Evolutionary conservation across 305 asterid genomes (phyloP).

Genomic region (Plantago coronopus): DNA sequence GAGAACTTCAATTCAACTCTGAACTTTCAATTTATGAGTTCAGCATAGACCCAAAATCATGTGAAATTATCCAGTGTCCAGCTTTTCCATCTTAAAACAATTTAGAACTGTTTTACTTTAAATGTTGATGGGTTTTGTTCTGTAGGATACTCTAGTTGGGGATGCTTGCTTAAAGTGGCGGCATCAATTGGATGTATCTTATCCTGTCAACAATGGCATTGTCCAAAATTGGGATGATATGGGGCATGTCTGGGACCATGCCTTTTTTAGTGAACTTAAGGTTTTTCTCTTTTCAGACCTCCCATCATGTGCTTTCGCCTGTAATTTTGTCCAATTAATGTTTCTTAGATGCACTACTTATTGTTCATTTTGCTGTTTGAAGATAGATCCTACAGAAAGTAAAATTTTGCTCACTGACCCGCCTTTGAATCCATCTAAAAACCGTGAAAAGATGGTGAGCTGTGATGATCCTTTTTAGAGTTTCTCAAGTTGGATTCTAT

Average conservation of each 20-base stretch:
- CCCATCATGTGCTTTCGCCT: background rate
- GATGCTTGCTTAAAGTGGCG: slow-evolving; percentile 91
- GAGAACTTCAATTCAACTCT: too few relatives aligned
- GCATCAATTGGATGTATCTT: slow-evolving; percentile 87
- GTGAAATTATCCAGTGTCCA: background rate
- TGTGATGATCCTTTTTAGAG: slow-evolving; percentile 4
- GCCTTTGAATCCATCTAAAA: slow-evolving; percentile 95
- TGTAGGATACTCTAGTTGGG: slow-evolving; percentile 79
- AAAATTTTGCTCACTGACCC: slow-evolving; percentile 95
- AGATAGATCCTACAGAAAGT: slow-evolving; percentile 90
- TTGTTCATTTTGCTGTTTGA: slow-evolving; percentile 32
- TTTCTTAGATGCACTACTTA: slow-evolving; percentile 7
- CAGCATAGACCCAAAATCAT: too few relatives aligned
- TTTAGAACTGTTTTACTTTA: too few relatives aligned
- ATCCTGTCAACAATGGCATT: slow-evolving; percentile 93
- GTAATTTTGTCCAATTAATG: background rate
- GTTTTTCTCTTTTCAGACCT: slow-evolving; percentile 31
- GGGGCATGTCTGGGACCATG: slow-evolving; percentile 95
- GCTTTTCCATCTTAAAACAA: background rate
- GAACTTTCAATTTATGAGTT: too few relatives aligned
- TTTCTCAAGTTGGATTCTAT: slow-evolving; percentile 14
- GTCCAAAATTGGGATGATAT: slow-evolving; percentile 99
- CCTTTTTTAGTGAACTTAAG: slow-evolving; percentile 83
- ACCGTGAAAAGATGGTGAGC: slow-evolving; percentile 89
- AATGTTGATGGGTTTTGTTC: slow-evolving; percentile 17